Base-by-base conservation (phyloP, 495 filamentous ascomycete species). In the Neurospora discreta region DNA sequence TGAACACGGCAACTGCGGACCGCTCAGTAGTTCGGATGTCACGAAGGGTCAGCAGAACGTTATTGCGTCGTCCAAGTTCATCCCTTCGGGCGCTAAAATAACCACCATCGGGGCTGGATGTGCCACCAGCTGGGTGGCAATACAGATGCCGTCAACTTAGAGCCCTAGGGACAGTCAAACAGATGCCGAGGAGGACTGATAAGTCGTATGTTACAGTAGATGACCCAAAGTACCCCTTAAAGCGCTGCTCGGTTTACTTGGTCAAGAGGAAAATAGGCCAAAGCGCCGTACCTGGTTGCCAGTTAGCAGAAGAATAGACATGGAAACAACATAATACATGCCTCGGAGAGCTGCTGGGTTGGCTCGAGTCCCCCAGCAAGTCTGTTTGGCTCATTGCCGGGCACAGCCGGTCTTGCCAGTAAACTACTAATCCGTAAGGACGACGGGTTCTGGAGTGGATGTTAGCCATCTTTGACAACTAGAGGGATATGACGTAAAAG, bases 1-100 rank as follows among this genome's bases (percentile, higher is more conserved):
- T 1, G 93, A 97, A 82, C 95, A 99, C 85, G 95, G 95, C 13
- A 98, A 98, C 80, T 98, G 95, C 80, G 95, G 95, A 16, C 84
- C 87, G 4, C 83, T 85, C 58, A 88, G 82, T n/a, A 89, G 81
- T 74, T 80, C 74, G n/a, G 81, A 82, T 73, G 87, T 91, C 78
- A 87, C 91, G 40, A 89, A 89, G 65, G 90, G 85, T 10, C 81
- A 80, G 72, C 90, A 87, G 81, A 92, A 89, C 75, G 76, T 86
- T 18, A 85, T 93, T 75, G 82, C 83, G n/a, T 80, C 87, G 52
- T 78, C 84, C 42, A 82, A 81, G 71, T 79, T 82, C 75, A 74
- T 86, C n/a, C 81, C 83, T 23, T 78, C 76, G 39, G 83, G 75
- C 23, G 79, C 77, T 75, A 77, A 78, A 30, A 84, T 91, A 39